Evolutionary conservation across 345 rosid genomes (phyloP), one percentile per base, ranked within the genome.

Genomic region (Camelina sativa): DNA sequence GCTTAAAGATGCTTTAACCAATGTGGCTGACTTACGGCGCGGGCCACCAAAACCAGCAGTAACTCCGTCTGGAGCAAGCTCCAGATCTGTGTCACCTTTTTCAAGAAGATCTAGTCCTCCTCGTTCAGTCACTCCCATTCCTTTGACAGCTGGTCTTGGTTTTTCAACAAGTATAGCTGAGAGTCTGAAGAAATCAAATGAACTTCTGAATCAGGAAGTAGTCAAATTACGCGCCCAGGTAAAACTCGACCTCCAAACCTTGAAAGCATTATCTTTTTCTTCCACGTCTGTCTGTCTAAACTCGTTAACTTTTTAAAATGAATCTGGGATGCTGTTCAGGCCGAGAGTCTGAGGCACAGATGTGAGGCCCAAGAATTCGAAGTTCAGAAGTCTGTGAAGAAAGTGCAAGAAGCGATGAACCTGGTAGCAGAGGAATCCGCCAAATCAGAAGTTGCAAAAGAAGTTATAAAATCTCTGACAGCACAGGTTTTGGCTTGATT

Each of bases 71-170:
- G 97, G 91, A 67, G 89, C 81, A 65, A 92, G 85, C 83, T 95
- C 99, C 19, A 85, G 97, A 82, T 90, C 99, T 0, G 92, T 95
- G 69, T 95, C 99, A 37, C 99, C 97, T 81, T 92, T 95, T 84
- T 92, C 97, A 11, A 85, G 96, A 84, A 92, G 87, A 77, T 84
- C 97, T 64, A 92, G 99, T 68, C 98, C 99, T 20, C 97, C 98
- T 50, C 96, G 97, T 67, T 95, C 92, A 70, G 92, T 91, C 15
- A 95, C 99, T 20, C 98, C 98, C 38, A 86, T 95, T 71, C 97
- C 97, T 64, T 89, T 91, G 15, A 84, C 88, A 5, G 80, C 87
- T 7, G 98, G 98, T 56, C 89, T 95, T 74, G 87, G 84, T 12
- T 91, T 91, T 46, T 90, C 97, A 8, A 89, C 87, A 78, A 90